Base-by-base conservation (phyloP, 352 stramenopile species). In the Phytopythium ostracodes region DNA sequence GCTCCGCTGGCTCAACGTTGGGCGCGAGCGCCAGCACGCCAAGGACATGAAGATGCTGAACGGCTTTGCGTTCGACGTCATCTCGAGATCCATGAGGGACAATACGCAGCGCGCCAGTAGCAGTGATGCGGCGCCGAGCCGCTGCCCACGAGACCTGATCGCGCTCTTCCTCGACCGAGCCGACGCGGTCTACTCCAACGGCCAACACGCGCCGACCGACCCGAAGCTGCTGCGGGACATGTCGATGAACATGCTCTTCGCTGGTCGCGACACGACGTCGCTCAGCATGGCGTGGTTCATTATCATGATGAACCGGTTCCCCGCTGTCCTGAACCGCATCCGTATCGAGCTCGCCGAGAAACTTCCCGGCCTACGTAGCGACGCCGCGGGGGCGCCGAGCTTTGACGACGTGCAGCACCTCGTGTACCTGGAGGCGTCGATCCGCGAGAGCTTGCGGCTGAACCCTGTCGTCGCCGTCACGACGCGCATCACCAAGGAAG, bases 161-260 rank as follows among this genome's bases (percentile, higher is more conserved):
- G 72, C 75, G 20, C 61, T 88, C 29, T 88, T 84, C 49, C 70
- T 88, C 15, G 75, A 83, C 9, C 72, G 72, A 24, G 73, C 62
- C 0, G 64, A 68, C 36, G 61, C 56, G 1, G 64, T 77, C 42
- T 75, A 73, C 49, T 68, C 58, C 8, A 66, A 71, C 22, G 63
- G 62, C 6, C 53, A 71, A 2, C 63, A 68, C 55, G 72, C 67
- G 17, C 65, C 56, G 42, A 70, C 64, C 35, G 67, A 76, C 33
- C 31, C 73, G 4, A 81, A 76, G 20, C 62, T 92, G 10, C 79
- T 96, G 44, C 81, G 83, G n/a, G 82, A 96, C 69, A 89, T 97
- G 52, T 70, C 86, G 14, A 71, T 96, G 27, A 89, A 73, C 22
- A 89, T 95, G 56, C 68, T 94, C 38, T 70, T 78, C 24, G 84